These are phyloP conservation scores for Hawksworthiomyces lignivorus DNA, from an alignment of 2,329 filamentous ascomycete genomes.

Conservation along the genomic window DNA sequence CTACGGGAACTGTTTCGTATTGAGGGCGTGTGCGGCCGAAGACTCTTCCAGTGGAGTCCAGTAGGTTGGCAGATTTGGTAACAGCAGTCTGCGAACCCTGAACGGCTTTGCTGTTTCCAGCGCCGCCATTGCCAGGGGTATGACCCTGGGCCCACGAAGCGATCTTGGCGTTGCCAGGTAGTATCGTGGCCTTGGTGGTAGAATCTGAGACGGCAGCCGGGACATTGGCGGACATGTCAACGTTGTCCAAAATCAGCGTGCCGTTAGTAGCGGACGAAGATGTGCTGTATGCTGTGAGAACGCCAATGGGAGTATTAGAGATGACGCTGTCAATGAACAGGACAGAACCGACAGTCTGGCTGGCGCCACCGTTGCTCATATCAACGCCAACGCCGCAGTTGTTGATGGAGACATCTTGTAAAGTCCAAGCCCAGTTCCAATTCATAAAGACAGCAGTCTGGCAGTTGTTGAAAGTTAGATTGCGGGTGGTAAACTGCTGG, in stretches of 20 bases:
- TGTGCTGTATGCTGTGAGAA: conserved; percentile 66
- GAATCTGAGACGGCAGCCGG: conserved; percentile 56
- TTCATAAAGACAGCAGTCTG: conserved; percentile 81
- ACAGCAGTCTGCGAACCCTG: conserved; percentile 52
- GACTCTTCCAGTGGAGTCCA: conserved; percentile 57
- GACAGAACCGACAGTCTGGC: conserved; percentile 77
- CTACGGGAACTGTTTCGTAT: conserved; percentile 62
- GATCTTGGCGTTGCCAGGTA: conserved; percentile 63
- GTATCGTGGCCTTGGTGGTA: conserved; percentile 49
- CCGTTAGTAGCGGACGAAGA: conserved; percentile 59
- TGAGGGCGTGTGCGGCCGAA: conserved; percentile 85
- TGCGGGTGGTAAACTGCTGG: conserved; percentile 82
- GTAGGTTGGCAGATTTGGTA: conserved; percentile 58
- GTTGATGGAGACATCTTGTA: conserved; percentile 69
- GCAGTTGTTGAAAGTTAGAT: conserved; percentile 74
- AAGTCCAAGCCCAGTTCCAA: conserved; percentile 85
- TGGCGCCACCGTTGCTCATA: conserved; percentile 57
- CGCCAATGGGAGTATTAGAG: conserved; percentile 64
- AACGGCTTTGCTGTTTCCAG: conserved; percentile 41
- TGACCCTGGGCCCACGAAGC: conserved; percentile 73
- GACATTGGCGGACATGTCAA: conserved; percentile 67
- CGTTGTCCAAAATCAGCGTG: conserved; percentile 80
- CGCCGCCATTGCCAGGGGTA: conserved; percentile 36
- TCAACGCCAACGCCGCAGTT: conserved; percentile 70
- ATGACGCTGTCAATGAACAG: conserved; percentile 76